Conservation (phyloP, 116 monocot genomes). For the Zostera marina region DNA sequence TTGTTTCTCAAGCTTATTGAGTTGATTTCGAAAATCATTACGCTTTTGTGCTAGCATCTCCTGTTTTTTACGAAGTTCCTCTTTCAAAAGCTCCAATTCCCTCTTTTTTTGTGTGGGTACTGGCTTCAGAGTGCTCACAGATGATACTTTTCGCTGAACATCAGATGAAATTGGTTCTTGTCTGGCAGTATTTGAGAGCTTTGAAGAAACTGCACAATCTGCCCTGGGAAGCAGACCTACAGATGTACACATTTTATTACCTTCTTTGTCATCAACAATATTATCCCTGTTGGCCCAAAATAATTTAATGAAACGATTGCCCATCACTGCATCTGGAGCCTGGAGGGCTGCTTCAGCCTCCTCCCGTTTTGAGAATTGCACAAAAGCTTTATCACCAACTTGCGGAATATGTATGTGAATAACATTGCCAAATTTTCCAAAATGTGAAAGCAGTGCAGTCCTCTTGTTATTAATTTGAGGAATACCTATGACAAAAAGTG, state of each 20-base stretch:
- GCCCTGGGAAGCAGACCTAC: constrained; percentile 1
- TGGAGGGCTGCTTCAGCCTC: constrained; percentile 89
- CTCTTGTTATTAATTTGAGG: constrained; percentile 50
- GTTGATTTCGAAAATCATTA: constrained; percentile 63
- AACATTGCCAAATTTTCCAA: constrained; percentile 75
- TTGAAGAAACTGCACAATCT: constrained; percentile 1
- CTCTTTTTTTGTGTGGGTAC: constrained; percentile 32
- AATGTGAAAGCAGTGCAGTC: constrained; percentile 68
- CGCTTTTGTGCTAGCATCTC: constrained; percentile 68
- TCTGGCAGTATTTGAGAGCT: constrained; percentile 13
- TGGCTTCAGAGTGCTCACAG: constrained; percentile 26
- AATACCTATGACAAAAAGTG: constrained; percentile 79
- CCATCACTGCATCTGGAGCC: constrained; percentile 98
- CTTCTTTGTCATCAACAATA: constrained; percentile 37
- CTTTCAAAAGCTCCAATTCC: constrained; percentile 58
- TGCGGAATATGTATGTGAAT: constrained; percentile 79
- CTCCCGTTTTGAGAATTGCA: constrained; percentile 85
- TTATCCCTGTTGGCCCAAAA: constrained; percentile 98
- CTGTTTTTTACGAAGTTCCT: constrained; percentile 90
- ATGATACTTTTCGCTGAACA: constrained; percentile 16
- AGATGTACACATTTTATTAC: constrained; percentile 6
- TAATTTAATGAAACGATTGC: constrained; percentile 91
- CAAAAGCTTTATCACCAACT: constrained; percentile 86
- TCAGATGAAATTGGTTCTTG: constrained; percentile 7
- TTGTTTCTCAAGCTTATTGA: constrained; percentile 78